These are phyloP conservation scores for Papilionanthe hybrid DNA, from an alignment of 116 monocot genomes.

Conservation along the genomic window DNA sequence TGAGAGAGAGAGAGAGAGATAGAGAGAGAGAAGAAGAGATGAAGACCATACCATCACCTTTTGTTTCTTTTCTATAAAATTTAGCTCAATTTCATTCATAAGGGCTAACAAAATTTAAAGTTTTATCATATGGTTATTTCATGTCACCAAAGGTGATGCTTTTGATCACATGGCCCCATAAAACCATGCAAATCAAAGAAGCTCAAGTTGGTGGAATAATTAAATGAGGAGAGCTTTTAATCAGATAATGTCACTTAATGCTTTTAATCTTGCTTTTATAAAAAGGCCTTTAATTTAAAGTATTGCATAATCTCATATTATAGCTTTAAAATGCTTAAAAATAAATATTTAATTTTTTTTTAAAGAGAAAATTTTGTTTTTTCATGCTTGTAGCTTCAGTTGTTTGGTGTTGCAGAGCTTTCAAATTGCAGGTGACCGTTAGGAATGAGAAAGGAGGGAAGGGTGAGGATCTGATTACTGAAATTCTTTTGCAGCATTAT, in stretches of 20 bases:
- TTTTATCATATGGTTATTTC: background rate
- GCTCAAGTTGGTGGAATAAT: conserved; percentile 25
- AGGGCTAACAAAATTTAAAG: background rate
- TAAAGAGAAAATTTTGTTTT: background rate
- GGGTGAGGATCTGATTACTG: background rate
- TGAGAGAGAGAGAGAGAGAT: no score
- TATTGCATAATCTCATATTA: conserved; percentile 17
- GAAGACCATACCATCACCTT: no score
- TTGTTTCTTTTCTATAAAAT: background rate
- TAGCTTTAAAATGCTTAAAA: conserved; percentile 14
- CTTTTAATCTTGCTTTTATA: conserved; percentile 42
- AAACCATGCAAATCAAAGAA: conserved; percentile 14
- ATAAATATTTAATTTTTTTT: no score
- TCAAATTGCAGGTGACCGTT: conserved; percentile 26
- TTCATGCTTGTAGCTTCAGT: background rate
- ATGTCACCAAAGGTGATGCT: background rate
- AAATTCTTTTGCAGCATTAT: conserved; percentile 5
- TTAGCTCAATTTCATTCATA: background rate
- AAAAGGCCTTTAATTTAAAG: conserved; percentile 32
- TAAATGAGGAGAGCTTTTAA: conserved; percentile 42
- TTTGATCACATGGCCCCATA: conserved; percentile 35
- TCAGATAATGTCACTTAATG: conserved; percentile 67
- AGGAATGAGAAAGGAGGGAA: conserved; percentile 5
- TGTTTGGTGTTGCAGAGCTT: conserved; percentile 7
- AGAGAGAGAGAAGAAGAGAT: no score